Evolutionary conservation across 108 stramenopile species (phyloP), one percentile per base, ranked within the genome.

Genomic region (Asterionellopsis glacialis): DNA sequence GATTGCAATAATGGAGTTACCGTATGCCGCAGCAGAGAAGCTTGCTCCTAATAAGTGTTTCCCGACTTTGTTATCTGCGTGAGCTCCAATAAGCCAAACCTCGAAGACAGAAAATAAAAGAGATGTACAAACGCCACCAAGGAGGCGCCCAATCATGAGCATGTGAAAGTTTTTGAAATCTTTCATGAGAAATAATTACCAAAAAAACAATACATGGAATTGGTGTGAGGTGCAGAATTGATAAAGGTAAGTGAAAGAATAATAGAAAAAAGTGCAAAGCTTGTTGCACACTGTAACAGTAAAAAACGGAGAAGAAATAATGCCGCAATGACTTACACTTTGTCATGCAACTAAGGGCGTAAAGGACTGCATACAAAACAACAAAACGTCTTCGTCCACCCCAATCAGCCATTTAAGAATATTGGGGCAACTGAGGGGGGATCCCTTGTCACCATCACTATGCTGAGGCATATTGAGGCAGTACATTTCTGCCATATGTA

Each of bases 1-100:
- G 60, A 99, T 96, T 51, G 98, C 98, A 41, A 94, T 66, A 55
- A 95, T 65, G 1, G 90, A 88, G 64, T 97, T 97, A 11, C 96
- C 93, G 28, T 88, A 93, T 23, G 89, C 81, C 4, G 95, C 93
- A 61, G 82, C 73, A 9, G 86, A 79, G 61, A 99, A 97, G 9
- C 91, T 91, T 55, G 93, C 90, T 9, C 84, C 73, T 15, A 97
- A 55, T 21, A 76, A 65, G 56, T 76, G 65, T 44, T 85, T 77
- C 18, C 65, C 68, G 11, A 90, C 57, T 11, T 83, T 77, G 23
- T 81, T 81, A 67, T 85, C 88, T 27, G 72, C 65, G 62, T 94
- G 93, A 13, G 87, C 73, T 13, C 85, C 78, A 63, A 94, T 91
- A 52, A 96, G 86, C 97, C 97, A 98, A 9, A 94, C 85, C 54